Base-by-base conservation (phyloP, 306 rosid genomes). In the Mucuna pruriens region DNA sequence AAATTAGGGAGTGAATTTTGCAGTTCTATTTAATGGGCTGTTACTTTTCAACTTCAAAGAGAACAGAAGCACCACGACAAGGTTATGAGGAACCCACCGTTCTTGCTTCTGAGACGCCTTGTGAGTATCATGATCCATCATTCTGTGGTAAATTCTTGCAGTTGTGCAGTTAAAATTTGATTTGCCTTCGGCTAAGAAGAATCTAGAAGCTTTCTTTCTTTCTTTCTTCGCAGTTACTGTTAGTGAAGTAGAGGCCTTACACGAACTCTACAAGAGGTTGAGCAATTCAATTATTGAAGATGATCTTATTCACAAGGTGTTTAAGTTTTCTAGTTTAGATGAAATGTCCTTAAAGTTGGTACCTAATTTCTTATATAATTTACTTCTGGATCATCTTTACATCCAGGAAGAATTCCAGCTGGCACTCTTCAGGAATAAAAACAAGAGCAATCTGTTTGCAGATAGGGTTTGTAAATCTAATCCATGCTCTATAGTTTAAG, bases 51-150 rank as follows among this genome's bases (percentile, higher is more conserved):
- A 90, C 39, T 34, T 88, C 92, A 40, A 90, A 91, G 88, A 60
- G 78, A 84, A 68, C 26, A 15, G 54, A 76, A 52, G 39, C 64
- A 6, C 94, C 83, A 3, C n/a, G n/a, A n/a, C n/a, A n/a, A n/a
- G 93, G 94, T 39, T 89, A 89, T 25, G 99, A 93, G 81, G 90
- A 95, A 9, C 93, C 96, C 7, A 23, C 76, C 2, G 60, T 88
- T 86, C 99, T 95, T 76, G 93, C 99, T n/a, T 89, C 98, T 19
- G 97, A 76, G 85, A 95, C 99, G 61, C 97, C 96, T 36, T 95
- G 99, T 95, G 84, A 91, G 93, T 89, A 72, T 75, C 71, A 8
- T 62, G 44, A 62, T 64, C 82, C 85, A 64, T 78, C 87, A 65
- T 72, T 70, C 51, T 60, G 46, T 67, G 68, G 74, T 75, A 64